These are phyloP conservation scores for Seiridium cupressi DNA, from an alignment of 2,329 filamentous ascomycete species.

Conservation along the genomic window DNA sequence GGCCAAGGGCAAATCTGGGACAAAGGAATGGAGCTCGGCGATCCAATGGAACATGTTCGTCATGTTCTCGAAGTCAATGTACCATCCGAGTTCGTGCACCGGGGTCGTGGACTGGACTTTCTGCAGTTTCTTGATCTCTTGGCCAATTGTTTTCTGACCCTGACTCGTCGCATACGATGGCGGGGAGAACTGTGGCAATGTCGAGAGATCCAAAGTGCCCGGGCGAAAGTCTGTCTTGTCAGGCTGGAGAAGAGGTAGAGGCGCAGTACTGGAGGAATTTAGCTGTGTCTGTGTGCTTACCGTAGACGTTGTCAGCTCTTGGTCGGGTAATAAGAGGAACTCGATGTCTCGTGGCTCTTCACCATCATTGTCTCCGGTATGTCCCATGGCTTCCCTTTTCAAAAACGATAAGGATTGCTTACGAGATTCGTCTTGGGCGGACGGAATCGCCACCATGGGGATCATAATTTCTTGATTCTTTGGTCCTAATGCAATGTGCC, in stretches of 20 bases:
- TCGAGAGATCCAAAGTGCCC: conserved; percentile 59
- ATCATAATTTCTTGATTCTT: conserved; percentile 18
- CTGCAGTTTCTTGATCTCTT: conserved; percentile 63
- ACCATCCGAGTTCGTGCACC: conserved; percentile 75
- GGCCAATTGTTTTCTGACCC: conserved; percentile 62
- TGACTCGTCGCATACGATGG: conserved; percentile 62
- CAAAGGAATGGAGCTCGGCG: conserved; percentile 83
- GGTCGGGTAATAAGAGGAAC: conserved; percentile 26
- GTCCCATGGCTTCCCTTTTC: conserved; percentile 20
- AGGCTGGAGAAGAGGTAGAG: conserved; percentile 5
- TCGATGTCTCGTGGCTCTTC: conserved; percentile 39
- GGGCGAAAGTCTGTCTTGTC: conserved; percentile 56
- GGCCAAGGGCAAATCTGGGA: conserved; percentile 64
- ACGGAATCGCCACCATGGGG: conserved; percentile 31
- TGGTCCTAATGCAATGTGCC: conserved; percentile 14
- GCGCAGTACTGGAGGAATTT: too few relatives aligned
- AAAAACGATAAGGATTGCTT: neutral
- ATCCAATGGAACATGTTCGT: conserved; percentile 89
- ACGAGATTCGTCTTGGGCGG: conserved; percentile 1
- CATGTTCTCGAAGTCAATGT: conserved; percentile 66
- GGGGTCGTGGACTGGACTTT: conserved; percentile 61
- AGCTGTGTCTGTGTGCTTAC: neutral
- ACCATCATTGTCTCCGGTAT: conserved; percentile 37
- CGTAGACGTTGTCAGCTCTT: neutral
- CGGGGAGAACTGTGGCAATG: conserved; percentile 61